Base-by-base conservation (phyloP, 2,329 filamentous ascomycete genomes). In the Helotiales sp. region DNA sequence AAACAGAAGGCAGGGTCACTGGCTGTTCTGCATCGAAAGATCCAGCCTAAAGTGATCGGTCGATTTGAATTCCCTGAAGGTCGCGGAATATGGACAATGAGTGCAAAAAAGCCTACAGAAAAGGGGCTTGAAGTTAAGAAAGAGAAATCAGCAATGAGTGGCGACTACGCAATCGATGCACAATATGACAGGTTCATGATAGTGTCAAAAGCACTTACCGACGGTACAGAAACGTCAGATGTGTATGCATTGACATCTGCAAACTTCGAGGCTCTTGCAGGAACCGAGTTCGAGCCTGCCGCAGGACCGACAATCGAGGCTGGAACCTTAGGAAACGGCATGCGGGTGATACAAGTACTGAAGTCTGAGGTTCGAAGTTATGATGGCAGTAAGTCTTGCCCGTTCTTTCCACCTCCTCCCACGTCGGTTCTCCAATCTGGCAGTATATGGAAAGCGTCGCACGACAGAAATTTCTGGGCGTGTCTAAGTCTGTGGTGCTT, bases 271-370 rank as follows among this genome's bases (percentile, higher is more conserved):
- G 88, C 91, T 45, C 84, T 95, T 7, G 87, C 88, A 40, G 93
- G 91, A 45, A 93, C 93, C 0, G 96, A 99, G 75, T 97, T 98
- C 76, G 96, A 99, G 69, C 89, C 91, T 3, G 92, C 93, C 54
- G 93, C 94, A 69, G 96, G 94, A 28, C 87, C 90, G 34, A 97
- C 96, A 0, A 85, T 98, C 55, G 91, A 96, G 72, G 91, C 96
- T 20, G 93, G 92, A 17, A 91, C 91, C 0, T 87, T 99, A 78
- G 91, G 91, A n/a, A 87, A 87, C 61, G 89, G 92, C 68, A 92
- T 87, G 76, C 88, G 93, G 66, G 89, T 98, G 37, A 90, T 98
- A 17, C 96, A 98, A 76, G 90, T 97, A 1, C 84, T 97, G 62
- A 91, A 90, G 71, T 93, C 89, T 1, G 95, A 98, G 75, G 88